Conservation (phyloP, 371 early-diverging fungal species). For the Rhizopus microsporus region DNA sequence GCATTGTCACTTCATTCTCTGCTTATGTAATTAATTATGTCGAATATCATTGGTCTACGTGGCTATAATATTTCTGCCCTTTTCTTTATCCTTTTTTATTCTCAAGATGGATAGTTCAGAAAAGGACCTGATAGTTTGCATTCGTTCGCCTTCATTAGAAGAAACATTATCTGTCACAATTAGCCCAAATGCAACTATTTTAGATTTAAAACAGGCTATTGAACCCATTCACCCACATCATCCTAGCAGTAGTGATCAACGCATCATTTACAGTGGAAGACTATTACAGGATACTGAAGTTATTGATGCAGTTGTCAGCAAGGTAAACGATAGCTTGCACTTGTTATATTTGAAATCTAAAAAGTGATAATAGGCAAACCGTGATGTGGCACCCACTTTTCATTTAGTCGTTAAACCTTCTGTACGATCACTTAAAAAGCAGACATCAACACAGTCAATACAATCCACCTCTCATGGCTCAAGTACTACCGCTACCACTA, state of each 20-base stretch:
- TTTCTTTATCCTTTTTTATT: background rate
- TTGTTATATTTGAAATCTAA: background rate
- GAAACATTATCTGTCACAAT: constrained; percentile 35
- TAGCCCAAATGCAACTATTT: constrained; percentile 23
- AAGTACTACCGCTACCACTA: background rate
- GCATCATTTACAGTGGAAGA: constrained; percentile 47
- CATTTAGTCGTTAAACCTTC: constrained; percentile 54
- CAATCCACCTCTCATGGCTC: background rate
- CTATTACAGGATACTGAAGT: constrained; percentile 33
- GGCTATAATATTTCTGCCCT: background rate
- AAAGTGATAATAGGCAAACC: constrained; percentile 20
- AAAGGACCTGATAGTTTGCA: constrained; percentile 24
- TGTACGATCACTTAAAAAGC: constrained; percentile 1
- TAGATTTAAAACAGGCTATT: constrained; percentile 31
- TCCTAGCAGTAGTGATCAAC: constrained; percentile 37
- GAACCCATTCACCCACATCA: constrained; percentile 39
- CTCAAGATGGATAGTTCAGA: constrained; percentile 5
- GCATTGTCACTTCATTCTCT: no score
- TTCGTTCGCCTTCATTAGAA: constrained; percentile 47
- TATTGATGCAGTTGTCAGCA: constrained; percentile 24
- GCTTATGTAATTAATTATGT: no score
- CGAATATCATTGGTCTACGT: background rate
- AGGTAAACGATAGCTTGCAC: background rate
- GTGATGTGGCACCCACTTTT: constrained; percentile 31
- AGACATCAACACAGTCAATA: constrained; percentile 2